phyloP scores from a whole-genome alignment of 768 basidiomycete species.

The Lentinula aciculospora region DNA sequence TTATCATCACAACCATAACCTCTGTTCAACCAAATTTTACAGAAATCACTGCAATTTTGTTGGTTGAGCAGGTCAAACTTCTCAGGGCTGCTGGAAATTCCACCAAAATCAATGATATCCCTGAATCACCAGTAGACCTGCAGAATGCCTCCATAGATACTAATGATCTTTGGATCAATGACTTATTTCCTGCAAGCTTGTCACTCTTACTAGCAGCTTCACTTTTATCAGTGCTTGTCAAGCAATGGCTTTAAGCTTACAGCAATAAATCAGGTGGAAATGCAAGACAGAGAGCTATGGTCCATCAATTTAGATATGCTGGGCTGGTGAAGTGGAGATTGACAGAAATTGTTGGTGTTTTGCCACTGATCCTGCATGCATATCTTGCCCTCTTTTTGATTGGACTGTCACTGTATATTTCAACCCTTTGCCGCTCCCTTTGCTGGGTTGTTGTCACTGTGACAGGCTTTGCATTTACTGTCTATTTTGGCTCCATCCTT shows the following conservation, averaged over 20 bases:
- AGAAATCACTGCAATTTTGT: background rate
- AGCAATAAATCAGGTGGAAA: background rate
- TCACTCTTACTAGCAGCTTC: background rate
- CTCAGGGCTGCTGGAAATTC: background rate
- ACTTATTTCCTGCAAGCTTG: slow-evolving; percentile 5
- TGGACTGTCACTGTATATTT: background rate
- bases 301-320: background rate
- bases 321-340: slow-evolving; percentile 5
- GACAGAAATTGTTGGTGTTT: background rate
- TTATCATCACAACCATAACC: background rate
- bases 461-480: background rate
- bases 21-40: background rate
- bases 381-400: slow-evolving; percentile 2
- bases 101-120: background rate
- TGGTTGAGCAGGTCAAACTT: background rate
- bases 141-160: background rate
- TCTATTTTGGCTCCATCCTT: background rate
- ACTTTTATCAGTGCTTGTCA: slow-evolving; percentile 2
- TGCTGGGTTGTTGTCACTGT: background rate
- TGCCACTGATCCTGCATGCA: slow-evolving; percentile 6
- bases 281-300: background rate
- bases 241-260: slow-evolving; percentile 9
- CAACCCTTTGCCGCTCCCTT: background rate
- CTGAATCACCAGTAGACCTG: background rate
- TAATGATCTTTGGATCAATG: slow-evolving; percentile 8